A percentile compares a stretch with the other conserved stretches of the same genome.
Evolutionary conservation across 352 stramenopile species (phyloP).

Genomic region (Phytophthora palmivora): DNA sequence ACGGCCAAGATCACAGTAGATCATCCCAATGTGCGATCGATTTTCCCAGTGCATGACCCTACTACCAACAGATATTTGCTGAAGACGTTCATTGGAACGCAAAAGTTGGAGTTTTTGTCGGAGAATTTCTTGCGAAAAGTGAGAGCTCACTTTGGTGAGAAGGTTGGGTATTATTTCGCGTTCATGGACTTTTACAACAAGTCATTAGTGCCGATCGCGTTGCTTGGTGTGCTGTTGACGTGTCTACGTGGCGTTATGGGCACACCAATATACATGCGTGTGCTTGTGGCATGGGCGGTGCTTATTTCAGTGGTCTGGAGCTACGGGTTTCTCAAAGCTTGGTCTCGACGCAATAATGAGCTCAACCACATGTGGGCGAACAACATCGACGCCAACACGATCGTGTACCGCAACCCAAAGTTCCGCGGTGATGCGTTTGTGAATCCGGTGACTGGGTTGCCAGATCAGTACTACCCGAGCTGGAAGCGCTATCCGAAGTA

Average conservation of each 20-base stretch:
- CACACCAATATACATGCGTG: slow-evolving; percentile 84
- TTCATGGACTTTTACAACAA: slow-evolving; percentile 92
- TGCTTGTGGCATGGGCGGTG: slow-evolving; percentile 75
- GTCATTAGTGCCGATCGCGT: slow-evolving; percentile 73
- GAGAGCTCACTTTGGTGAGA: slow-evolving; percentile 84
- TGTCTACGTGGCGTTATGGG: slow-evolving; percentile 67
- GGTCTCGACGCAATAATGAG: slow-evolving; percentile 77
- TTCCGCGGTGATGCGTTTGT: slow-evolving; percentile 64
- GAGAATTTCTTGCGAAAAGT: slow-evolving; percentile 66
- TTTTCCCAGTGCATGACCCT: slow-evolving; percentile 85
- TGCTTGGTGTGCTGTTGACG: slow-evolving; percentile 75
- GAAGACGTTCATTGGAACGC: slow-evolving; percentile 72
- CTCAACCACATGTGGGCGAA: slow-evolving; percentile 80
- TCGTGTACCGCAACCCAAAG: slow-evolving; percentile 79
- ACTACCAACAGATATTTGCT: slow-evolving; percentile 76
- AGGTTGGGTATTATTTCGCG: slow-evolving; percentile 87
- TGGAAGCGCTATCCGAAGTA: slow-evolving; percentile 85
- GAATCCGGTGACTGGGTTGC: slow-evolving; percentile 71
- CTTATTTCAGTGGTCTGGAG: slow-evolving; percentile 84
- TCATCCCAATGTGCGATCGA: slow-evolving; percentile 63
- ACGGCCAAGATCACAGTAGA: slow-evolving; percentile 65
- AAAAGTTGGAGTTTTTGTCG: slow-evolving; percentile 72
- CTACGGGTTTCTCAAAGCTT: slow-evolving; percentile 84
- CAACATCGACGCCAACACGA: slow-evolving; percentile 67
- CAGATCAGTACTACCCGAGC: slow-evolving; percentile 70